These are phyloP conservation scores for Orychophragmus violaceus DNA, from an alignment of 345 rosid species.

Conservation along the genomic window DNA sequence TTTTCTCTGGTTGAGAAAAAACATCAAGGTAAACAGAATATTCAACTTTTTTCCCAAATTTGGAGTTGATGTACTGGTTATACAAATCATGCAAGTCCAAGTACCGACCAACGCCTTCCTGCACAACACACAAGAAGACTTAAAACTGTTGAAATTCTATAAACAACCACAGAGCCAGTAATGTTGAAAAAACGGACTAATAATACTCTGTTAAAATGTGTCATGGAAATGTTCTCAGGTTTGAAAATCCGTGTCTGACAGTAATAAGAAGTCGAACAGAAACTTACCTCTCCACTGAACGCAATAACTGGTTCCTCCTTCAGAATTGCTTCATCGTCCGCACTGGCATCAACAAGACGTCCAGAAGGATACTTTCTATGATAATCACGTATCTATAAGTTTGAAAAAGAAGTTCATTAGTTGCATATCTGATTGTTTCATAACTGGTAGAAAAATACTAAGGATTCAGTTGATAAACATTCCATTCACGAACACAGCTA, in stretches of 20 bases:
- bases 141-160: neutral
- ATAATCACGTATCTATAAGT: slow-evolving; percentile 51
- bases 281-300: slow-evolving; percentile 86
- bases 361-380: slow-evolving; percentile 87
- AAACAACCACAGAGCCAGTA: neutral
- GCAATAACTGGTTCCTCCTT: slow-evolving; percentile 79
- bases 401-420: neutral
- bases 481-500: neutral
- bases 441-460: neutral
- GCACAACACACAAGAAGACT: slow-evolving; percentile 16
- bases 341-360: slow-evolving; percentile 62
- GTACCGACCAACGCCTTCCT: slow-evolving; percentile 88
- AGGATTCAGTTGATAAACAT: neutral
- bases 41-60: slow-evolving; percentile 80
- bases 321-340: slow-evolving; percentile 61
- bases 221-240: neutral
- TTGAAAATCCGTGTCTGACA: neutral
- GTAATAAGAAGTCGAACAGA: neutral
- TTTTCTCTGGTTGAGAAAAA: slow-evolving; percentile 55
- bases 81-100: slow-evolving; percentile 88
- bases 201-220: neutral
- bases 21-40: slow-evolving; percentile 79
- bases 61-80: slow-evolving; percentile 73
- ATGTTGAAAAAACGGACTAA: neutral
- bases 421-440: neutral